Evolutionary conservation across 2,329 filamentous ascomycete genomes (phyloP).

Genomic region (Hypoxylon sp.): DNA sequence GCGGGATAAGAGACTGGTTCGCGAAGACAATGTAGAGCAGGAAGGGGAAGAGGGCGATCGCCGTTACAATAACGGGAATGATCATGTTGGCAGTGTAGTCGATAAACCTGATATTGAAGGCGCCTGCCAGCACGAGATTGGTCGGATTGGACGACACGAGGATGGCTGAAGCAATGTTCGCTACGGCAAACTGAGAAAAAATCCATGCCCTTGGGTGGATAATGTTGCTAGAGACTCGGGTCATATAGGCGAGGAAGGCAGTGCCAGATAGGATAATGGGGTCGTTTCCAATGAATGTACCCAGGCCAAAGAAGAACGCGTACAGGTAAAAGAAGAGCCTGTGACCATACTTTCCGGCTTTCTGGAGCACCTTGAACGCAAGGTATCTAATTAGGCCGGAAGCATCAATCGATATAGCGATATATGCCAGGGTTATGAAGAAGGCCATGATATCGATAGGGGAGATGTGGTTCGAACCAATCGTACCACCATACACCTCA

Average conservation of each 20-base stretch:
- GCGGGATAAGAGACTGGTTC: constrained; percentile 74
- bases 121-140: constrained; percentile 80
- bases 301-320: constrained; percentile 77
- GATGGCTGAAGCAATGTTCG: constrained; percentile 82
- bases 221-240: constrained; percentile 80
- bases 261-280: constrained; percentile 82
- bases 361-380: constrained; percentile 78
- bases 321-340: constrained; percentile 81
- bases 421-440: constrained; percentile 81
- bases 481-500: constrained; percentile 78
- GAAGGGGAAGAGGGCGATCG: constrained; percentile 77
- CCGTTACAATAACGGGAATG: constrained; percentile 78
- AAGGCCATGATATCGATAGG: constrained; percentile 83
- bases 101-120: constrained; percentile 80
- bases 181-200: constrained; percentile 78
- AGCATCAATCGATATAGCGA: constrained; percentile 83
- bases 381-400: constrained; percentile 80
- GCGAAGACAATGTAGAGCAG: constrained; percentile 79
- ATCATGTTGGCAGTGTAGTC: constrained; percentile 84
- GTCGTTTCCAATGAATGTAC: constrained; percentile 80
- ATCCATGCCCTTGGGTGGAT: constrained; percentile 81
- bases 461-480: constrained; percentile 75
- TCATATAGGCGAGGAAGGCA: constrained; percentile 83
- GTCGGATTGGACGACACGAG: constrained; percentile 85
- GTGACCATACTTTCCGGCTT: constrained; percentile 77